Evolutionary conservation across 345 rosid species (phyloP).

Genomic region (Lumnitzera racemosa): DNA sequence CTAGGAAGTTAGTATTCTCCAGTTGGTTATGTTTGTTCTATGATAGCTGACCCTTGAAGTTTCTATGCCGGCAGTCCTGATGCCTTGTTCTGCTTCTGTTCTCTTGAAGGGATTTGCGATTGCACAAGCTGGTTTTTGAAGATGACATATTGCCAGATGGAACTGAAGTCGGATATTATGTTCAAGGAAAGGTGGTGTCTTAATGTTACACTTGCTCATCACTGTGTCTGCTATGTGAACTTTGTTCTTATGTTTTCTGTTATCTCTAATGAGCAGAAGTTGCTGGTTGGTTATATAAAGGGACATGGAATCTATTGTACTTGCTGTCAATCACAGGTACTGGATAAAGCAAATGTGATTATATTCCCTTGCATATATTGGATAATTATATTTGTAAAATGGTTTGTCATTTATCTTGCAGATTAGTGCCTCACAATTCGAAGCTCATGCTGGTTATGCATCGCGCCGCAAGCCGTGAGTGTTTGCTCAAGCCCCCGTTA

Average conservation of each 20-base stretch:
- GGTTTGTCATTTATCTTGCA: conserved; percentile 26
- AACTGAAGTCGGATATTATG: conserved; percentile 78
- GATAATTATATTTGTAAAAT: conserved; percentile 1
- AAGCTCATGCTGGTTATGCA: conserved; percentile 97
- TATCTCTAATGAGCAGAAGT: conserved; percentile 46
- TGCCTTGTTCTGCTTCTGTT: conserved; percentile 11
- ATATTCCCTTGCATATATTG: conserved; percentile 11
- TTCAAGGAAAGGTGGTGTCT: conserved; percentile 61
- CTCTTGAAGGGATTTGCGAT: conserved; percentile 59
- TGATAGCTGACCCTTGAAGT: not conserved
- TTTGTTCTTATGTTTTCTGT: not conserved
- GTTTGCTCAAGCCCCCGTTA: not conserved
- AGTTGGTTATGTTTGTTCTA: not conserved
- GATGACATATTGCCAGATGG: conserved; percentile 82
- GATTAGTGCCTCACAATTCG: conserved; percentile 90
- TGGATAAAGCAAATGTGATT: not conserved
- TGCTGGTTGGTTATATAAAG: conserved; percentile 72
- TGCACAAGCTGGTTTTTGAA: conserved; percentile 86
- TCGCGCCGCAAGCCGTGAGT: conserved; percentile 93
- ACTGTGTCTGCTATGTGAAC: not conserved
- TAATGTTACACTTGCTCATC: not conserved
- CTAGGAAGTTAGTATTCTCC: conserved; percentile 56
- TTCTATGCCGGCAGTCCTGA: conserved; percentile 4
- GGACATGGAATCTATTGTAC: conserved; percentile 79
- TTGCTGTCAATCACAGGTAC: conserved; percentile 79